phyloP scores from a whole-genome alignment of 192 early-diverging fungal genomes.

The Umbelopsis sp. region DNA sequence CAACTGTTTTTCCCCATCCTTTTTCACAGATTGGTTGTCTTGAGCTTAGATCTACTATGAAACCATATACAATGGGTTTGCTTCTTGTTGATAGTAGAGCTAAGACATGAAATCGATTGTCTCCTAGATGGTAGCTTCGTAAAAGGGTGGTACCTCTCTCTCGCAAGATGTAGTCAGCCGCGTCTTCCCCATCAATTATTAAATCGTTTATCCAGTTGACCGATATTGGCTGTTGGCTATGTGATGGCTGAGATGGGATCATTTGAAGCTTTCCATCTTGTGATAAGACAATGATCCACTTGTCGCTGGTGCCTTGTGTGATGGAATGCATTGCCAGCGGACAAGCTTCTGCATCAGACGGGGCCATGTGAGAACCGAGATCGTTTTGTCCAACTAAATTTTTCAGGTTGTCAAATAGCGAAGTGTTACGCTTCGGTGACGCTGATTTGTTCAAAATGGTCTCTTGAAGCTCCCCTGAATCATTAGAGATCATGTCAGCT shows the following conservation, averaged over 20 bases:
- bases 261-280: constrained; percentile 6
- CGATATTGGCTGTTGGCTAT: not conserved
- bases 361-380: not conserved
- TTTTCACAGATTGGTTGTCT: not conserved
- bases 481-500: not conserved
- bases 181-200: not conserved
- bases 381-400: constrained; percentile 9
- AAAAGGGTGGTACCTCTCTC: not conserved
- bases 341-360: not conserved
- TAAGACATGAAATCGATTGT: constrained; percentile 1
- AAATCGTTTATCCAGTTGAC: not conserved
- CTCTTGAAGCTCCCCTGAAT: not conserved
- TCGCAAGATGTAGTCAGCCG: not conserved
- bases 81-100: not conserved
- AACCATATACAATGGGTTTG: not conserved
- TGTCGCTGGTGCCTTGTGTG: not conserved
- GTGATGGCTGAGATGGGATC: not conserved
- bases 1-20: not conserved
- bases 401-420: constrained; percentile 4
- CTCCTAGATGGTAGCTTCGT: not conserved
- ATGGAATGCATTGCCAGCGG: not conserved
- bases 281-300: not conserved
- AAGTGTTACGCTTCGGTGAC: not conserved
- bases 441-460: constrained; percentile 6
- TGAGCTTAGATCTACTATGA: not conserved